Conservation (phyloP, 129 eudicot genomes). For the Artemisia argyi region DNA sequence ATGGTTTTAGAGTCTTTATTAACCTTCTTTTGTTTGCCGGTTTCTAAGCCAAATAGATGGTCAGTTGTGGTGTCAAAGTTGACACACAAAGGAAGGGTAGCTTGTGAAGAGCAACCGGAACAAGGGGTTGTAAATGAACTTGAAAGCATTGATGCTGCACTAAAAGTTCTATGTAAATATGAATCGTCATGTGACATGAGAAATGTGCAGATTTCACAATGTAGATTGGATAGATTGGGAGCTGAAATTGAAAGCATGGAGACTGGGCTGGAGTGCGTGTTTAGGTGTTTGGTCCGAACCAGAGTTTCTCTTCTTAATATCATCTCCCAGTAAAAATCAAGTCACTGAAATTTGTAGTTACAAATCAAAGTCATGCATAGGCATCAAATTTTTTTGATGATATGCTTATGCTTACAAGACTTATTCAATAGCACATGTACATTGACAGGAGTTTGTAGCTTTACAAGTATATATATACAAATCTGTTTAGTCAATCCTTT, state of each 20-base stretch:
- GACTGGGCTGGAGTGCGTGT: conserved; percentile 22
- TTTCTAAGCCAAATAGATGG: conserved; percentile 35
- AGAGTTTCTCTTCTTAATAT: conserved; percentile 37
- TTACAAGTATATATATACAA: not conserved
- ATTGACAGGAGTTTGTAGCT: conserved; percentile 8
- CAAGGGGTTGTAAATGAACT: conserved; percentile 18
- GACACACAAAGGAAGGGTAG: conserved; percentile 28
- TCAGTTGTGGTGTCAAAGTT: conserved; percentile 36
- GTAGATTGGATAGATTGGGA: conserved; percentile 23
- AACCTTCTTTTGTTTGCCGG: conserved; percentile 16
- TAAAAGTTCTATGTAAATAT: conserved; percentile 22
- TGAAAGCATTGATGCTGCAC: conserved; percentile 19
- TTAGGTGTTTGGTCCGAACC: conserved; percentile 34
- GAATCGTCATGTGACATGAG: not conserved
- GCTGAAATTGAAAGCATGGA: conserved; percentile 29
- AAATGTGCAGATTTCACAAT: conserved; percentile 21
- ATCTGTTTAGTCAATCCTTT: too few species aligned
- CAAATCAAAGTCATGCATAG: not conserved
- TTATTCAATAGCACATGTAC: conserved; percentile 10
- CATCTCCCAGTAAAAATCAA: conserved; percentile 15
- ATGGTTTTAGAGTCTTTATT: conserved; percentile 39
- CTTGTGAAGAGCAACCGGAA: conserved; percentile 32
- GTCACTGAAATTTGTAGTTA: not conserved
- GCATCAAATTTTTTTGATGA: conserved; percentile 11
- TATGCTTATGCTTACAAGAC: conserved; percentile 17